Base-by-base conservation (phyloP, 768 basidiomycete genomes). In the Trametes cingulata region DNA sequence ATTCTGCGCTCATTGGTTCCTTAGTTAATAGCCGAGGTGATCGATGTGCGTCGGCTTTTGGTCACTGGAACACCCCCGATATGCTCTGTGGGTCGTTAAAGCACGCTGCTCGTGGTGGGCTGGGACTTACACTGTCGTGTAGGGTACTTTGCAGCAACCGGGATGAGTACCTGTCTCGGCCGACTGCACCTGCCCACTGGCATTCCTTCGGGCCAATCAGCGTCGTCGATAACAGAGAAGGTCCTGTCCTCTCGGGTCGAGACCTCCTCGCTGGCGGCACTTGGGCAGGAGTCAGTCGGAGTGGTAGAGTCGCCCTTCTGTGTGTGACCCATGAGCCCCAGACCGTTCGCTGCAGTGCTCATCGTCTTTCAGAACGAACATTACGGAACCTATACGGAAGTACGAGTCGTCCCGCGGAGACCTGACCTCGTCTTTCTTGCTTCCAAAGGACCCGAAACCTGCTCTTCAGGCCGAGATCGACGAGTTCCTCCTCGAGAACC, bases 41-140 rank as follows among this genome's bases (percentile, higher is more conserved):
- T 66, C 48, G 45, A 93, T 93, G 91, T 93, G 91, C 71, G 82
- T 93, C 63, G 88, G 80, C 36, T 80, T 91, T 68, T 93, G 87
- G 85, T 82, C 88, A 54, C 78, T 92, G 3, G 83, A 89, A 50
- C 86, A 90, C 68, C 84, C 85, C 25, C 84, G 86, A 46, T 93
- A 91, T 69, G 85, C 90, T 10, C 80, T 93, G 91, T 92, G 74
- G 75, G 86, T 78, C 25, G 48, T 56, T 43, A 19, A 36, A 19
- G 15, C n/a, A 39, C 39, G 10, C 19, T 37, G 29, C 41, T 53
- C 19, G 20, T 53, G 20, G 42, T 10, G 50, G 35, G 48, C 29
- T 22, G 39, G 46, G 19, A 33, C n/a, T 20, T 56, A 46, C 46
- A 42, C 57, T 47, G 55, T 39, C 39, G 36, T 17, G 41, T 68